Evolutionary conservation across 176 grass and related monocot genomes (phyloP).

Genomic region (Eragrostis nindensis): DNA sequence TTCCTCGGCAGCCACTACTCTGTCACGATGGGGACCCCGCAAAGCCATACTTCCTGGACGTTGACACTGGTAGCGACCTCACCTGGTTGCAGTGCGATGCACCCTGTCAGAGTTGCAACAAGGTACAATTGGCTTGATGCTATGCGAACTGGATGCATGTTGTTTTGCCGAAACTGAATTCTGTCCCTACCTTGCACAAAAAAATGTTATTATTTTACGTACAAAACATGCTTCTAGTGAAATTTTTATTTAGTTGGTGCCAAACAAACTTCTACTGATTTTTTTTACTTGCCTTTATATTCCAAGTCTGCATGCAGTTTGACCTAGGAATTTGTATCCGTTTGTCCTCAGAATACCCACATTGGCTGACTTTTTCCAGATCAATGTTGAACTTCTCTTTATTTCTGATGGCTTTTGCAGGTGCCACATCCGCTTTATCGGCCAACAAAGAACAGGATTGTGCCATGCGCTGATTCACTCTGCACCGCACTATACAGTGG

Average conservation of each 20-base stretch:
- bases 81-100: slow-evolving; percentile 95
- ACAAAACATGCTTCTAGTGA: not conserved
- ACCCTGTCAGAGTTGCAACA: slow-evolving; percentile 86
- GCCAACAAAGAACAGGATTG: slow-evolving; percentile 58
- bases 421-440: slow-evolving; percentile 71
- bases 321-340: not conserved
- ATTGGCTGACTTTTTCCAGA: not conserved
- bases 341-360: not conserved
- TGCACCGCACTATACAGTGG: slow-evolving; percentile 54
- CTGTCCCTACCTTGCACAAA: not conserved
- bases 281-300: not conserved
- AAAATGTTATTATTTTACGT: not conserved
- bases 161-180: not conserved
- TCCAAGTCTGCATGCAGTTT: not conserved
- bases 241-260: too few species aligned
- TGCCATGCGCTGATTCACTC: slow-evolving; percentile 62
- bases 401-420: slow-evolving; percentile 52
- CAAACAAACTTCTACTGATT: too few species aligned
- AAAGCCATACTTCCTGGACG: slow-evolving; percentile 83
- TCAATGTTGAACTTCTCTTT: not conserved
- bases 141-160: not conserved
- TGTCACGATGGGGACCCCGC: slow-evolving; percentile 76
- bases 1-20: slow-evolving; percentile 61
- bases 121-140: slow-evolving; percentile 34
- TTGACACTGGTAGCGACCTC: slow-evolving; percentile 95